Evolutionary conservation across 2,329 filamentous ascomycete species (phyloP).

Genomic region (Ophiostoma australiae): DNA sequence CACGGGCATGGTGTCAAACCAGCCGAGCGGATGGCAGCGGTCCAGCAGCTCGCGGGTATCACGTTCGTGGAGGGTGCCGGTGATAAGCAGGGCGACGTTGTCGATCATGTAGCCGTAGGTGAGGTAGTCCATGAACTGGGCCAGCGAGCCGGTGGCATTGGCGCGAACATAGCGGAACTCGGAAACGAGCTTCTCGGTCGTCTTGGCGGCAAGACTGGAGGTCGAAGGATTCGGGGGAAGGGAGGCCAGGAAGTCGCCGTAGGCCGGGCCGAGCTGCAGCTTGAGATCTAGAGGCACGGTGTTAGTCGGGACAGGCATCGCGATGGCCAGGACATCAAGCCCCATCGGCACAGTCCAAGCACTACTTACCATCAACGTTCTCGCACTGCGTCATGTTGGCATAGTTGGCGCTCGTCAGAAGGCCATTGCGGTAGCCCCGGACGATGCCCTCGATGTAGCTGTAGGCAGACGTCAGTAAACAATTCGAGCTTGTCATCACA

Average conservation of each 20-base stretch:
- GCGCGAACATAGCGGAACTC: slow-evolving; percentile 96
- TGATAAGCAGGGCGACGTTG: slow-evolving; percentile 96
- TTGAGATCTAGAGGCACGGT: slow-evolving; percentile 71
- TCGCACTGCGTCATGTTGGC: slow-evolving; percentile 96
- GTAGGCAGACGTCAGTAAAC: slow-evolving; percentile 15
- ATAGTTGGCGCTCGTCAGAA: slow-evolving; percentile 87
- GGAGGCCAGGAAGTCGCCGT: slow-evolving; percentile 91
- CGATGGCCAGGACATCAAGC: slow-evolving; percentile 41
- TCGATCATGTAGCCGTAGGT: slow-evolving; percentile 99
- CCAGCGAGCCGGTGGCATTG: slow-evolving; percentile 83
- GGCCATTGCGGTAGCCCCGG: slow-evolving; percentile 89
- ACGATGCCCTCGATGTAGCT: slow-evolving; percentile 98
- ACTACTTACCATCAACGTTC: slow-evolving; percentile 76
- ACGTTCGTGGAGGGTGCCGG: slow-evolving; percentile 92
- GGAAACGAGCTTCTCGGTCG: slow-evolving; percentile 94
- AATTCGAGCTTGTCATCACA: neutral
- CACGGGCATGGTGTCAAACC: slow-evolving; percentile 98
- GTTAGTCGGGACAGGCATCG: slow-evolving; percentile 46
- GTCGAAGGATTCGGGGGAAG: slow-evolving; percentile 96
- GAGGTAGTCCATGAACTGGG: slow-evolving; percentile 95
- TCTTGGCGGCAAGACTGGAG: slow-evolving; percentile 87
- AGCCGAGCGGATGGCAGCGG: slow-evolving; percentile 91
- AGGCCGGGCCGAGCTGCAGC: slow-evolving; percentile 91
- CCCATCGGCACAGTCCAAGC: neutral
- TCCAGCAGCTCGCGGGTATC: slow-evolving; percentile 94